phyloP scores from a whole-genome alignment of 805 yeast genomes.

The Zygosaccharomyces bailii region DNA sequence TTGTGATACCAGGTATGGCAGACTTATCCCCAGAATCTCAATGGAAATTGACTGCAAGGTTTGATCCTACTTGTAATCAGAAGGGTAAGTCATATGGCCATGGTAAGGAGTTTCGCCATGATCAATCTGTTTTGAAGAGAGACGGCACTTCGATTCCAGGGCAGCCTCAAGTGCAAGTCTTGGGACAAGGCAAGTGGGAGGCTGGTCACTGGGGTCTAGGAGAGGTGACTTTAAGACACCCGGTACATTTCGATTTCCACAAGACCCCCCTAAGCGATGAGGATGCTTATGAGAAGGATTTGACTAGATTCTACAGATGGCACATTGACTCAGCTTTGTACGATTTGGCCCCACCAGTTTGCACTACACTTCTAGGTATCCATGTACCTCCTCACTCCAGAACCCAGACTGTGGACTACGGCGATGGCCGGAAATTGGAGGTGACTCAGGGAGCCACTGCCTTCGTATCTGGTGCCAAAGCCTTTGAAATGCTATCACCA shows the following conservation, averaged over 20 bases:
- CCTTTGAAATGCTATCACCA: slow-evolving; percentile 60
- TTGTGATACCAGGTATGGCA: slow-evolving; percentile 71
- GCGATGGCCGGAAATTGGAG: slow-evolving; percentile 60
- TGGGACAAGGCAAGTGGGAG: slow-evolving; percentile 74
- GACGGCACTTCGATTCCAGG: slow-evolving; percentile 77
- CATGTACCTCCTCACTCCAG: slow-evolving; percentile 69
- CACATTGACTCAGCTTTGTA: slow-evolving; percentile 89
- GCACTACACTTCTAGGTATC: slow-evolving; percentile 79
- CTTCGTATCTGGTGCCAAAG: slow-evolving; percentile 79
- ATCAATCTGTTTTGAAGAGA: slow-evolving; percentile 64
- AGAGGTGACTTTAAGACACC: slow-evolving; percentile 66
- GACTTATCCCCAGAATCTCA: slow-evolving; percentile 70
- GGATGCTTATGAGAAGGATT: slow-evolving; percentile 53
- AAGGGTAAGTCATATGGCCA: slow-evolving; percentile 72
- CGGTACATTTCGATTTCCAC: slow-evolving; percentile 81
- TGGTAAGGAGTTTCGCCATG: slow-evolving; percentile 69
- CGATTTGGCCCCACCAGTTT: slow-evolving; percentile 80
- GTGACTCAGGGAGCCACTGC: slow-evolving; percentile 86
- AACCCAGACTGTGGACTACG: slow-evolving; percentile 63
- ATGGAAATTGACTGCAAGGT: slow-evolving; percentile 67
- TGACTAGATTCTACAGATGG: slow-evolving; percentile 88
- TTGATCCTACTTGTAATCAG: slow-evolving; percentile 62
- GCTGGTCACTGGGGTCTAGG: slow-evolving; percentile 57
- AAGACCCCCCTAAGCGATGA: slow-evolving; percentile 59
- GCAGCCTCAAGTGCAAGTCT: slow-evolving; percentile 87